Evolutionary conservation across 345 rosid genomes (phyloP).

Genomic region (Isatis tinctoria): DNA sequence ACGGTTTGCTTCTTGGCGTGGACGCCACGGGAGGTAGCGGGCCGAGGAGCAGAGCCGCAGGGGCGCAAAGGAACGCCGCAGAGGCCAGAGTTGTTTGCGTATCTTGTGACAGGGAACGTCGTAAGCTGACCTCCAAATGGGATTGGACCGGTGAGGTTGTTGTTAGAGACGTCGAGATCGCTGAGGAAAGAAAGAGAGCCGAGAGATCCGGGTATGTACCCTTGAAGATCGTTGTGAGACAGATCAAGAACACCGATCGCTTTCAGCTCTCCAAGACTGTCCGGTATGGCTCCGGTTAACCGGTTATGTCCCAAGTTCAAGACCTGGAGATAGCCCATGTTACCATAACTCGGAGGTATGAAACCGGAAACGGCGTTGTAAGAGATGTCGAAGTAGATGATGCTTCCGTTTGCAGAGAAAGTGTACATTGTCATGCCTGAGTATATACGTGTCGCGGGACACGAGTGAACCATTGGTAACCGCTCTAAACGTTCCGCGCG

Average conservation of each 20-base stretch:
- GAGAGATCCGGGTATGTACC: conserved; percentile 66
- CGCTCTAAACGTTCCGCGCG: conserved; percentile 59
- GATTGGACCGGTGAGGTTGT: conserved; percentile 75
- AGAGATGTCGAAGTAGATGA: conserved; percentile 88
- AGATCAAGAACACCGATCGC: conserved; percentile 86
- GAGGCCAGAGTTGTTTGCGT: conserved; percentile 87
- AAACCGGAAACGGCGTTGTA: conserved; percentile 67
- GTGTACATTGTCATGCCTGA: conserved; percentile 78
- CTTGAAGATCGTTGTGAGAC: conserved; percentile 79
- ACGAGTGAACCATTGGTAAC: conserved; percentile 85
- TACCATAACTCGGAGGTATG: conserved; percentile 67
- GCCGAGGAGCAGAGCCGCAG: conserved; percentile 48
- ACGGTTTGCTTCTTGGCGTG: conserved; percentile 44
- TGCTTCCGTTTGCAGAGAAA: conserved; percentile 68
- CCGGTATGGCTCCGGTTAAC: conserved; percentile 66
- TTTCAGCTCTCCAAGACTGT: conserved; percentile 70
- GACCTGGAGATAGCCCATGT: conserved; percentile 71
- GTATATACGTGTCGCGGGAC: conserved; percentile 81
- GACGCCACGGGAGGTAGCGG: neutral
- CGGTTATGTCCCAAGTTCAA: conserved; percentile 89
- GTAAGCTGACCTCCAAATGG: conserved; percentile 96
- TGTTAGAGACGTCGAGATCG: conserved; percentile 93
- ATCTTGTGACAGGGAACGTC: conserved; percentile 78
- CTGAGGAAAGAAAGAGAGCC: conserved; percentile 81
- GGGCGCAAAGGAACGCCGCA: conserved; percentile 80